These are phyloP conservation scores for Sugiyamaella marilandica DNA, from an alignment of 805 yeast genomes.

Conservation along the genomic window DNA sequence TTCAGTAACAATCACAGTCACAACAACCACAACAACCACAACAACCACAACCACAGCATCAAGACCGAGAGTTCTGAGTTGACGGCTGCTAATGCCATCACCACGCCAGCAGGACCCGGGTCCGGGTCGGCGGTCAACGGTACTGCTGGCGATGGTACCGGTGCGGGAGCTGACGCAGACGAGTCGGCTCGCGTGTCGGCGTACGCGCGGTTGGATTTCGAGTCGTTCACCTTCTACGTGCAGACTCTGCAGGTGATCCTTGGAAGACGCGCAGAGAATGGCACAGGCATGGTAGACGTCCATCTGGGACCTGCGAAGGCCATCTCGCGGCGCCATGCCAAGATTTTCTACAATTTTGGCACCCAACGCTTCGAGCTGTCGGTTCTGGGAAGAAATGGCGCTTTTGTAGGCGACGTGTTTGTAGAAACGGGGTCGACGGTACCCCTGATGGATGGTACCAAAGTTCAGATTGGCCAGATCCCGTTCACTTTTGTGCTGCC, in stretches of 20 bases:
- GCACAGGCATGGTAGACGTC: conserved; percentile 59
- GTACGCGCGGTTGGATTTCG: conserved; percentile 69
- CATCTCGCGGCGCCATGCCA: conserved; percentile 89
- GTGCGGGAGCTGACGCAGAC: conserved; percentile 8
- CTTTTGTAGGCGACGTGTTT: conserved; percentile 87
- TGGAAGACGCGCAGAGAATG: conserved; percentile 82
- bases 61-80: conserved; percentile 1
- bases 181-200: conserved; percentile 36
- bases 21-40: neutral
- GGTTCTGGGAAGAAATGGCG: conserved; percentile 92
- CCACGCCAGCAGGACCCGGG: neutral
- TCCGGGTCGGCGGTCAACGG: conserved; percentile 4
- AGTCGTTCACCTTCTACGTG: conserved; percentile 87
- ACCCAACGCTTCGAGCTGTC: conserved; percentile 90
- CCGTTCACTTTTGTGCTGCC: conserved; percentile 87
- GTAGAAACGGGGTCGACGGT: conserved; percentile 90
- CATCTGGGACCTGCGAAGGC: conserved; percentile 91
- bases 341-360: conserved; percentile 93
- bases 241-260: conserved; percentile 91
- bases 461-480: conserved; percentile 89
- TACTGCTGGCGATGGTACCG: conserved; percentile 9
- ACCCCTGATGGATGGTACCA: conserved; percentile 62
- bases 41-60: neutral
- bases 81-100: conserved; percentile 10
- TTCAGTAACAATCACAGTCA: neutral